Percentiles rank a stretch among this genome's conserved stretches.
Evolutionary conservation across 257 asterid genomes (phyloP).

Genomic region (Cordia subcordata): DNA sequence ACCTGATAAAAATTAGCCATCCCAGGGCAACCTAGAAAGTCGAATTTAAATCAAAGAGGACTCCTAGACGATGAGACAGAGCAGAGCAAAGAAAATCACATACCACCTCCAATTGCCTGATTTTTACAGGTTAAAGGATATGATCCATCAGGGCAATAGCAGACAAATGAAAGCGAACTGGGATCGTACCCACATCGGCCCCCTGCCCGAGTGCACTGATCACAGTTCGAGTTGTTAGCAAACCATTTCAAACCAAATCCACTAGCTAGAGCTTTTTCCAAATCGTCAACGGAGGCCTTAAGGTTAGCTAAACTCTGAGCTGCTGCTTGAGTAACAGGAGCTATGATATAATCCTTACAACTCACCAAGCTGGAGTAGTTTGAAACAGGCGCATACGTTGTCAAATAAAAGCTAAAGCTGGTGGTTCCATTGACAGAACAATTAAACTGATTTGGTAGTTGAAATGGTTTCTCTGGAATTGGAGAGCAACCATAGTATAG

Average conservation of each 20-base stretch:
- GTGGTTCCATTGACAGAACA: slow-evolving; percentile 10
- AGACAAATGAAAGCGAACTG: slow-evolving; percentile 22
- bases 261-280: slow-evolving; percentile 16
- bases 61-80: too few relatives aligned
- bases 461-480: not conserved
- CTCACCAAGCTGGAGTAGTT: not conserved
- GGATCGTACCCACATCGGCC: slow-evolving; percentile 51
- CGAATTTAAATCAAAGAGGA: too few relatives aligned
- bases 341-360: slow-evolving; percentile 24
- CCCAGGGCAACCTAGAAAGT: too few relatives aligned
- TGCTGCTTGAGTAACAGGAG: slow-evolving; percentile 22
- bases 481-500: slow-evolving; percentile 33
- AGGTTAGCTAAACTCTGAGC: not conserved
- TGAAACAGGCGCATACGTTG: not conserved
- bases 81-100: not conserved
- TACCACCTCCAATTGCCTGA: not conserved
- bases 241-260: slow-evolving; percentile 53
- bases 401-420: slow-evolving; percentile 6
- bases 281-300: not conserved
- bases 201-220: slow-evolving; percentile 20
- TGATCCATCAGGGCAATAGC: slow-evolving; percentile 24
- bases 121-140: slow-evolving; percentile 15
- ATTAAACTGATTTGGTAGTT: not conserved
- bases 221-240: slow-evolving; percentile 25
- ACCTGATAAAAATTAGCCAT: too few relatives aligned